phyloP scores from a whole-genome alignment of 257 asterid species.

The Petunia secreta region DNA sequence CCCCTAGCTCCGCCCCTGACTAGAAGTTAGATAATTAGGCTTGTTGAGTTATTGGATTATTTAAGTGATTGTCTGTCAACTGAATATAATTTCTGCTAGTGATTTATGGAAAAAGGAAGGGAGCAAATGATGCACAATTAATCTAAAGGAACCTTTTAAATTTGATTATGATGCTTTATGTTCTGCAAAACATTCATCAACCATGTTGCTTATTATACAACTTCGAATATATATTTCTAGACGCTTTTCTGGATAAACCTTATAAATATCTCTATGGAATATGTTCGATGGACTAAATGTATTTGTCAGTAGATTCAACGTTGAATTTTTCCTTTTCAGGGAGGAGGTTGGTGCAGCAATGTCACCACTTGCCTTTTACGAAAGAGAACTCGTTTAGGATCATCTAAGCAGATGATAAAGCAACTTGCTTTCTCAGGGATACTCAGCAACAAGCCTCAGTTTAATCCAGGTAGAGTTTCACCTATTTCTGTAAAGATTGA shows the following conservation, averaged over 20 bases:
- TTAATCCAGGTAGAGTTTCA: conserved; percentile 68
- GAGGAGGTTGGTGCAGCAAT: conserved; percentile 97
- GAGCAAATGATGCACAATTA: not conserved
- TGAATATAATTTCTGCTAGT: not conserved
- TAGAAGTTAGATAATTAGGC: not conserved
- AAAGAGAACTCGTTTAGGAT: conserved; percentile 56
- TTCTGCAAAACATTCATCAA: not conserved
- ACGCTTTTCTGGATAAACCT: not conserved
- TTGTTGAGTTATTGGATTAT: not conserved
- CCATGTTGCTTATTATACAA: not conserved
- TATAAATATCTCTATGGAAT: not conserved
- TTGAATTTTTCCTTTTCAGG: conserved; percentile 43
- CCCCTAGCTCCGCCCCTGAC: not conserved
- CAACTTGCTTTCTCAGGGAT: conserved; percentile 71
- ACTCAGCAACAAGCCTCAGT: conserved; percentile 58
- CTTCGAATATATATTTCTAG: not conserved
- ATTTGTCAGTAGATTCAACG: not conserved
- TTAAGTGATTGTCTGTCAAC: not conserved
- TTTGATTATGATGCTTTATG: not conserved
- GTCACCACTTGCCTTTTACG: conserved; percentile 57
- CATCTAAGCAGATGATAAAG: conserved; percentile 68
- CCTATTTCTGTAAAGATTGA: not conserved
- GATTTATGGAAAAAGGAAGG: not conserved
- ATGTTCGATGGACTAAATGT: not conserved
- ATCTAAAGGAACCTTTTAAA: not conserved